Base-by-base conservation (phyloP, 108 stramenopile genomes). In the Parietichytrium sp. region DNA sequence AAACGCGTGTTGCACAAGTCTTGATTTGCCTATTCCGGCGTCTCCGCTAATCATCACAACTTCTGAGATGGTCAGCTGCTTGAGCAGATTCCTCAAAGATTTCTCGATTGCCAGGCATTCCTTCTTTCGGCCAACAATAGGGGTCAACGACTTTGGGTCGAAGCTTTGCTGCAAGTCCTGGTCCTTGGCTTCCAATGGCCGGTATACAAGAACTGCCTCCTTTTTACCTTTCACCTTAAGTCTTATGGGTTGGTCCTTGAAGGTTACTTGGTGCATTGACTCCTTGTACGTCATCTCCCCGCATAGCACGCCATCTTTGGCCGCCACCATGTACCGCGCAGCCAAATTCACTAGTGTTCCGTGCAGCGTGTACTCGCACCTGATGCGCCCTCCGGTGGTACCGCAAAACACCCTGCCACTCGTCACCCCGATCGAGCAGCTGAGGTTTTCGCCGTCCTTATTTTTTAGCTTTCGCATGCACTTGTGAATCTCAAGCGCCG, bases 331-430 rank as follows among this genome's bases (percentile, higher is more conserved):
- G 42, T 72, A 72, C 8, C 61, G 33, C 6, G 61, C 61, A n/a
- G 61, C 61, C 13, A 72, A 38, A 27, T 72, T 72, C 42, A 72
- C 61, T 6, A 72, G 61, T n/a, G 61, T 72, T 10, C 61, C 61
- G 61, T 72, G 61, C 61, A 72, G 33, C 16, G 61, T 72, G 42
- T 72, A 72, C 45, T 72, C 61, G 61, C 61, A 72, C 6, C 61
- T 16, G 20, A 72, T n/a, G 10, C 61, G 29, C 2, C 61, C 61
- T n/a, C 61, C 61, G 10, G 61, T 72, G 10, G 61, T 72, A 16
- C 61, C 61, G 20, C 61, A 72, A 45, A 72, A 72, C 20, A 72
- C 61, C 12, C 61, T 16, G 4, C 61, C 61, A 20, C 61, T 72
- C 61, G 61, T 72, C 20, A 72, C 61, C 10, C 61, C 61, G 20